Conservation (phyloP, 169 alveolate genomes). For the Plasmodium cynomolgi region DNA sequence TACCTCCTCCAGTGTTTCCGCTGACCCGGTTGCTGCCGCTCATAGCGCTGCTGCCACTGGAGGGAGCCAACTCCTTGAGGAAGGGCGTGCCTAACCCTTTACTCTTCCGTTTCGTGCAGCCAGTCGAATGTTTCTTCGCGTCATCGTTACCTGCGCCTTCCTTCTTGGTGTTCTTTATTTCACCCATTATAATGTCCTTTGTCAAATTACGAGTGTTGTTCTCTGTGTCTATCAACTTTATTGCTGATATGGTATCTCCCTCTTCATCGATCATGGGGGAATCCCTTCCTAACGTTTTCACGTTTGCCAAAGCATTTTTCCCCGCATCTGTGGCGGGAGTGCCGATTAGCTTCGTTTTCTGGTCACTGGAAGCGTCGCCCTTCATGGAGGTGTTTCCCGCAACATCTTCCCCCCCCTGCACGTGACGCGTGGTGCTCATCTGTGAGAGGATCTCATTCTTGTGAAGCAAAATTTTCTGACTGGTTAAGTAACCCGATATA, state of each 20-base stretch:
- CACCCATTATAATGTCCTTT: conserved; percentile 55
- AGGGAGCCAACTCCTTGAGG: neutral
- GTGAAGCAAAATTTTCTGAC: conserved; percentile 30
- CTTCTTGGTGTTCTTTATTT: conserved; percentile 30
- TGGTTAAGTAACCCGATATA: conserved; percentile 16
- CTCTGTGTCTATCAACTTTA: conserved; percentile 1
- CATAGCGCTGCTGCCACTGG: neutral
- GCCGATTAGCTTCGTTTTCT: neutral
- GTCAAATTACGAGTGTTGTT: conserved; percentile 61
- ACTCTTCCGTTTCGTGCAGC: neutral
- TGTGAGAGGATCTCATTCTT: conserved; percentile 34
- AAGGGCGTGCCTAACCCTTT: neutral
- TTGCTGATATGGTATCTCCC: neutral
- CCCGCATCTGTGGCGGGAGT: neutral
- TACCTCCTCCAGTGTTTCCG: neutral
- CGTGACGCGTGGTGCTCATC: neutral
- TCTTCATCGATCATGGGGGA: neutral
- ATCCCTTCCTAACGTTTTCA: neutral
- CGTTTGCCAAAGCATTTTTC: neutral
- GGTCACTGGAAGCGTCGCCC: neutral
- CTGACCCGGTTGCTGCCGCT: neutral
- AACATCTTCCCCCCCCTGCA: neutral
- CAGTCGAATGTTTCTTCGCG: neutral
- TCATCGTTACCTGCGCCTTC: neutral
- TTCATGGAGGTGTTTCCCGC: neutral